Percentiles rank a stretch among this genome's conserved stretches.
These are phyloP conservation scores for Puccinia hordei DNA, from an alignment of 1,284 basidiomycete genomes.

Conservation along the genomic window DNA sequence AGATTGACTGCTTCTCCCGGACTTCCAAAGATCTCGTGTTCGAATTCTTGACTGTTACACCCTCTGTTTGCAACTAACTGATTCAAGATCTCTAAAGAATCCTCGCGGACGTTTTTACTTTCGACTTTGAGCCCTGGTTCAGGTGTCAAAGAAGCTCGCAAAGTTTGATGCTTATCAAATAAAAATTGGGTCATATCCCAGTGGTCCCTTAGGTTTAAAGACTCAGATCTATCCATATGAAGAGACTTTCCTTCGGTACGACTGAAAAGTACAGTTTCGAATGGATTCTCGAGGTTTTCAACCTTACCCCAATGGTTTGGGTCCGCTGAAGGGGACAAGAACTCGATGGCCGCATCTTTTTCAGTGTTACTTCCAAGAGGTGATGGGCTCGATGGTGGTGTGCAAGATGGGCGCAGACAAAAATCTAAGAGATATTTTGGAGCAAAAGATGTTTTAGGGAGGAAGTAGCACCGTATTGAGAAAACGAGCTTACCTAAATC, in stretches of 20 bases:
- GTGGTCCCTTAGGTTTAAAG: slow-evolving; percentile 30
- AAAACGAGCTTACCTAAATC: not conserved
- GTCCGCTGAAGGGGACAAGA: slow-evolving; percentile 19
- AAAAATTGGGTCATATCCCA: slow-evolving; percentile 3
- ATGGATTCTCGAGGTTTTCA: slow-evolving; percentile 20
- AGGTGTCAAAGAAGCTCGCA: not conserved
- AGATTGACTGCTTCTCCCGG: slow-evolving; percentile 23
- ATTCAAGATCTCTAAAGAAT: slow-evolving; percentile 8
- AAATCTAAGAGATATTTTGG: slow-evolving; percentile 1
- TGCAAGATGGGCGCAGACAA: slow-evolving; percentile 16
- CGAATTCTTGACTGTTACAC: slow-evolving; percentile 19
- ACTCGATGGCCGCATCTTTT: not conserved
- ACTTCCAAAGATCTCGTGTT: slow-evolving; percentile 42
- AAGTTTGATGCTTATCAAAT: slow-evolving; percentile 6
- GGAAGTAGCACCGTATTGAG: not conserved
- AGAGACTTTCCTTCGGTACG: slow-evolving; percentile 6
- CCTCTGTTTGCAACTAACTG: slow-evolving; percentile 5
- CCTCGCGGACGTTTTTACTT: not conserved
- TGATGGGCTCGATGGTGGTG: slow-evolving; percentile 27
- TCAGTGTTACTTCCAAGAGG: not conserved
- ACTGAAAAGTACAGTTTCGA: slow-evolving; percentile 38
- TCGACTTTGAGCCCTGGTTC: not conserved
- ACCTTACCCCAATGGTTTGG: not conserved
- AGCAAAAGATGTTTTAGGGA: not conserved
- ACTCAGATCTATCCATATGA: slow-evolving; percentile 18